Evolutionary conservation across 805 yeast species (phyloP).

Genomic region (Cyberlindnera bimundalis): DNA sequence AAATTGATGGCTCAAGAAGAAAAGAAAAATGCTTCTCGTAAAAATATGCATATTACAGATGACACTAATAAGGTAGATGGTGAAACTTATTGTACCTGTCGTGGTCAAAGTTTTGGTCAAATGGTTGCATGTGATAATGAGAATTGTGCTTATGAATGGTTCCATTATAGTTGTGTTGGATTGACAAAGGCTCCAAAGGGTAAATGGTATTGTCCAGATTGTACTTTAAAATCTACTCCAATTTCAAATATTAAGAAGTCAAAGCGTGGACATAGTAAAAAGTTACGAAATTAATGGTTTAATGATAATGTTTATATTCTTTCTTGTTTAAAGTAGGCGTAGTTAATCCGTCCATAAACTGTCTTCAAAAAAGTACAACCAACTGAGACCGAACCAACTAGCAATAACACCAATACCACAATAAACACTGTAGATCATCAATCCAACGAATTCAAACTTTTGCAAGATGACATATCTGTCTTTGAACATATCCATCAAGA

Average conservation of each 20-base stretch:
- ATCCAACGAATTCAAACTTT: constrained; percentile 65
- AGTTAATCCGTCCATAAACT: constrained; percentile 49
- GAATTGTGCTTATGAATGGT: constrained; percentile 73
- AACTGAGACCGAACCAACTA: constrained; percentile 84
- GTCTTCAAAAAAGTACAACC: constrained; percentile 86
- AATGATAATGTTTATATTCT: too few species aligned
- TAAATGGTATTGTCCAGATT: constrained; percentile 70
- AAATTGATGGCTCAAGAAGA: background rate
- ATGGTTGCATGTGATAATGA: constrained; percentile 92
- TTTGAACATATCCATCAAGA: constrained; percentile 53
- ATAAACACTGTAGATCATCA: constrained; percentile 82
- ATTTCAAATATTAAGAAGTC: too few species aligned
- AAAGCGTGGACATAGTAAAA: too few species aligned
- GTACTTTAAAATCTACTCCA: too few species aligned
- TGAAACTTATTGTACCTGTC: constrained; percentile 44
- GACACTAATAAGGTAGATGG: constrained; percentile 19
- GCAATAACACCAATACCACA: constrained; percentile 81
- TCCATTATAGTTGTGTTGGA: constrained; percentile 76
- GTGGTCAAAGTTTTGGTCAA: constrained; percentile 52
- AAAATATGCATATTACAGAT: too few species aligned
- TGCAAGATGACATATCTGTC: constrained; percentile 49
- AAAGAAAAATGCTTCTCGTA: background rate
- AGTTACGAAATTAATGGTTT: too few species aligned
- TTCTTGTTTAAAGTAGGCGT: too few species aligned
- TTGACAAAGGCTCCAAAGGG: constrained; percentile 56